Base-by-base conservation (phyloP, 345 rosid genomes). In the Capsella bursapastoris region DNA sequence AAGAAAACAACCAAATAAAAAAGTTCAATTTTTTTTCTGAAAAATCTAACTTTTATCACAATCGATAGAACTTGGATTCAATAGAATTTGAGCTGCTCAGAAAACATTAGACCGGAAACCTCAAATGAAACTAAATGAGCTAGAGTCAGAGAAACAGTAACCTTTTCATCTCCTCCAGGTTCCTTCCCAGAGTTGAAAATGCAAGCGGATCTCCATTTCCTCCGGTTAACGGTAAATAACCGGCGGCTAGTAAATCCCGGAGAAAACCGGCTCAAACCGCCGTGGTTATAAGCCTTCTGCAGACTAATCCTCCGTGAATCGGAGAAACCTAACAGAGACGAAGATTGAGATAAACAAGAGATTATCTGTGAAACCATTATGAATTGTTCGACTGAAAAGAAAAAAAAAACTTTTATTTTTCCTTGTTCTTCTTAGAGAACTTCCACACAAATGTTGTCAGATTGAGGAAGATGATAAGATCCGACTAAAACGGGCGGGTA, bases 141-240 rank as follows among this genome's bases (percentile, higher is more conserved):
- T 72, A 34, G 34, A 52, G 56, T 0, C 49, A 32, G 51, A 47
- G 25, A 31, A 53, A 15, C 0, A 3, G 7, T 40, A n/a, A 61
- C 76, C 71, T 76, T 70, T 58, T 37, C 76, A 45, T 78, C 78
- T 80, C 66, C 75, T 37, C 82, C 71, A 25, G 90, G 41, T 25
- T 88, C 85, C 1, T 93, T 84, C 38, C 85, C 83, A 2, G 89
- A 83, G 47, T 76, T 87, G 71, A 62, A 83, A 78, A 83, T 84
- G 71, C 85, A 70, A 29, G 75, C 65, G 2, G 82, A 52, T 50
- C 77, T 64, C 61, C 64, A 68, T 50, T 70, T 76, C 70, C 44
- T 60, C 44, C 70, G 57, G 22, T 74, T 11, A 82, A 74, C 49
- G 9, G 45, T 40, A 66, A 14, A 9, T 43, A 47, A 78, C 29